Base-by-base conservation (phyloP, 768 basidiomycete species). In the Suillus americanus region DNA sequence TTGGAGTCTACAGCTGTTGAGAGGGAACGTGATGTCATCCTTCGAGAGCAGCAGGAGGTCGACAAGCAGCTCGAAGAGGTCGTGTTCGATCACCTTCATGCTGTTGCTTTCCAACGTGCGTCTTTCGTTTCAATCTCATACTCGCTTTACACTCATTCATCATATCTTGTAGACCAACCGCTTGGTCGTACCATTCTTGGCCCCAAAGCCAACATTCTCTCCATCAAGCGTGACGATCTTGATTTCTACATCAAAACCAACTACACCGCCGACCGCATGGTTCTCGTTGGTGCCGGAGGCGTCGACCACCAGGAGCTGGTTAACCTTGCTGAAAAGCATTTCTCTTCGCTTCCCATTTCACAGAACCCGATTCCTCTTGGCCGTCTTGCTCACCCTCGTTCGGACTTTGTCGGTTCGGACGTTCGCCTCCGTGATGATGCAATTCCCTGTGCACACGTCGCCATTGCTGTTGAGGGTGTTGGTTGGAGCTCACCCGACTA, bases 201-300 rank as follows among this genome's bases (percentile, higher is more conserved):
- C 4, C 96, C 97, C 61, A 95, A 95, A 78, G 84, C 86, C 65
- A 97, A 98, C 82, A 99, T 99, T 72, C 83, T 97, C 67, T 97
- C 97, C 64, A 96, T 99, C 81, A 88, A 89, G 77, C 90, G 91
- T 56, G 88, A 92, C 68, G 96, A 99, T 78, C 89, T 99, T 50
- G 78, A 85, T 25, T 84, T 82, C 28, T 99, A 99, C 81, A 98
- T 99, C 82, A 88, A 94, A 78, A 96, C 91, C 70, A 99, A 99
- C 85, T 99, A 99, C 81, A 97, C 94, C 61, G 89, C 96, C 51
- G 97, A 99, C 82, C 94, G 97, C 66, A 99, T 99, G 95, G 95
- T 97, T 66, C 90, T 99, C 66, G 97, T 97, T 69, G 97, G 97
- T 64, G 88, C 97, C 60, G 97, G 97, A 64, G 97, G 95, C 68